A percentile compares a stretch with the other conserved stretches of the same genome.
Conservation (phyloP, 2,329 filamentous ascomycete genomes). For the Trichoderma harzianum region DNA sequence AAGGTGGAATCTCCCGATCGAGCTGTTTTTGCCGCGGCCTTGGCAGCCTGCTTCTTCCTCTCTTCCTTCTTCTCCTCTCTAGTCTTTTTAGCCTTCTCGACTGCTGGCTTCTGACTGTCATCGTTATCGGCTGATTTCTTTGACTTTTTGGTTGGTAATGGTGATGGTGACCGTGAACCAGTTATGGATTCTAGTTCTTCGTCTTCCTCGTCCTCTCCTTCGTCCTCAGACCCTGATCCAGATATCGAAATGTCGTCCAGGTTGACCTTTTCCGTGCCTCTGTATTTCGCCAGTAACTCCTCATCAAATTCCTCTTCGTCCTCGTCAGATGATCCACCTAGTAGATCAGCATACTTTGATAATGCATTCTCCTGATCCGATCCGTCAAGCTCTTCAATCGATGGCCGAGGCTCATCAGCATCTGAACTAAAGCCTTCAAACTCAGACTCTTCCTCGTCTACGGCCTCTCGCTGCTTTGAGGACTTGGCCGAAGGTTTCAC, state of each 20-base stretch:
- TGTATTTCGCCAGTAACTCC: conserved; percentile 30
- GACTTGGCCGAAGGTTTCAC: not conserved
- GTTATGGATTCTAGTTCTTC: conserved; percentile 23
- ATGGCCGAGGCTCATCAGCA: conserved; percentile 26
- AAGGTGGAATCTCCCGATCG: conserved; percentile 53
- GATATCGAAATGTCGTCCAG: conserved; percentile 41
- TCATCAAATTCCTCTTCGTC: conserved; percentile 40
- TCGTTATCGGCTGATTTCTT: conserved; percentile 31
- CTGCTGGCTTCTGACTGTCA: not conserved
- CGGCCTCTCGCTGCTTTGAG: conserved; percentile 24
- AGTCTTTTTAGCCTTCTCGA: conserved; percentile 14
- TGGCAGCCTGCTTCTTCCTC: conserved; percentile 21
- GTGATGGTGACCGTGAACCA: conserved; percentile 29
- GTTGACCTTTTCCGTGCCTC: conserved; percentile 35
- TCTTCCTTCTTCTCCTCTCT: conserved; percentile 21
- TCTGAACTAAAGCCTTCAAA: conserved; percentile 37
- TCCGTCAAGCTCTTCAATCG: conserved; percentile 26
- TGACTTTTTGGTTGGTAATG: conserved; percentile 31
- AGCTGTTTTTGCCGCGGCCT: conserved; percentile 20
- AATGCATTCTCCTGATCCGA: conserved; percentile 34
- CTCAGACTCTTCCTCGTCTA: conserved; percentile 32
- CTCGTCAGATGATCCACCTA: conserved; percentile 44
- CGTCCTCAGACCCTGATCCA: conserved; percentile 30
- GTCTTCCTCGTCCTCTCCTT: conserved; percentile 25
- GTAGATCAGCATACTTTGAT: conserved; percentile 44